Conservation (phyloP, 169 alveolate genomes). For the Pseudocohnilembus persalinus region DNA sequence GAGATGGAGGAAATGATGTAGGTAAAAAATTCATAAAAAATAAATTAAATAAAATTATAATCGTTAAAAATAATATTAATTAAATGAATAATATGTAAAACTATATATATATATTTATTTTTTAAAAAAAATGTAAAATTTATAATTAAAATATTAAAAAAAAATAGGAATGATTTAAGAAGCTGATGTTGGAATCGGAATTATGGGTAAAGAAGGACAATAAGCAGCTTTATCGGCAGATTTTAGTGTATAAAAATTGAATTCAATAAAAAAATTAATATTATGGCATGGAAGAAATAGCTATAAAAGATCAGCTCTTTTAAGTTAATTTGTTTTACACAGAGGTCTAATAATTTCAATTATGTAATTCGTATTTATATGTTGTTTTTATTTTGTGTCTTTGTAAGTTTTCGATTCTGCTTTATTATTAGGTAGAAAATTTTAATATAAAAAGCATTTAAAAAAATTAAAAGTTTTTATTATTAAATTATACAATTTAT, state of each 20-base stretch:
- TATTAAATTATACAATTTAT: no score
- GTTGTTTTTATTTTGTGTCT: slow-evolving; percentile 64
- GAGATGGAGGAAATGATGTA: slow-evolving; percentile 99
- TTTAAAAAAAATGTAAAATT: no score
- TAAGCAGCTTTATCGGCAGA: slow-evolving; percentile 97
- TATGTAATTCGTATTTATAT: slow-evolving; percentile 88
- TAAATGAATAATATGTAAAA: no score
- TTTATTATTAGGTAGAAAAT: not conserved
- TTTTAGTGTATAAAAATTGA: slow-evolving; percentile 92
- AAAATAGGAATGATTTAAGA: slow-evolving; percentile 55
- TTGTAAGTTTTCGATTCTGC: slow-evolving; percentile 26
- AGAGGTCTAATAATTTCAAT: slow-evolving; percentile 95
- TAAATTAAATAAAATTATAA: no score
- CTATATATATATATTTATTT: no score
- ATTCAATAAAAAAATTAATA: slow-evolving; percentile 87
- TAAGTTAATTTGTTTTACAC: slow-evolving; percentile 96
- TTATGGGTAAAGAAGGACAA: slow-evolving; percentile 96
- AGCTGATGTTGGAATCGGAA: slow-evolving; percentile 96
- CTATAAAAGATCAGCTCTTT: slow-evolving; percentile 92
- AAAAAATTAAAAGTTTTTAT: no score
- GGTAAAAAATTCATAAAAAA: slow-evolving; percentile 90
- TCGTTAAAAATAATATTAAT: no score
- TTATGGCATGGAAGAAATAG: slow-evolving; percentile 97
- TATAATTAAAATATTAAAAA: not conserved
- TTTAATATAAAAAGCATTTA: no score